Conservation (phyloP, 306 rosid species). For the Erythrophleum fordii region DNA sequence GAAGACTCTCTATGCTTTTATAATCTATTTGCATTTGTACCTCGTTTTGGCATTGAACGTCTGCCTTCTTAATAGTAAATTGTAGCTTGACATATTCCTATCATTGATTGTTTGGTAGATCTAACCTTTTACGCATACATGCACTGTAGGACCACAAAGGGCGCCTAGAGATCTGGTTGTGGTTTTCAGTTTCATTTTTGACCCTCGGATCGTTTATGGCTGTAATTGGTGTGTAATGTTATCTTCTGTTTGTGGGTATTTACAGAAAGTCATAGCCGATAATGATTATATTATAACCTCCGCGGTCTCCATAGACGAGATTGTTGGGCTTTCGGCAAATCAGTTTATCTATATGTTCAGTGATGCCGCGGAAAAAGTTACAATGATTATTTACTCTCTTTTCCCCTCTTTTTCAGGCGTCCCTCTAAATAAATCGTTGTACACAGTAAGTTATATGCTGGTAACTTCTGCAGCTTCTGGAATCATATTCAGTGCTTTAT, state of each 20-base stretch:
- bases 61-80: background rate
- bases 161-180: slow-evolving; percentile 65
- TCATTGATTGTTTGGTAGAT: slow-evolving; percentile 3
- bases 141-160: slow-evolving; percentile 73
- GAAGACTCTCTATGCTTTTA: too few species aligned
- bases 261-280: too few species aligned
- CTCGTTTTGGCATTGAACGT: slow-evolving; percentile 11
- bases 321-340: slow-evolving; percentile 25
- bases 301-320: too few species aligned
- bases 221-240: slow-evolving; percentile 50
- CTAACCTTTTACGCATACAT: slow-evolving; percentile 35
- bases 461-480: slow-evolving; percentile 81
- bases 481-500: slow-evolving; percentile 69
- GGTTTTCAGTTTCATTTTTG: slow-evolving; percentile 57
- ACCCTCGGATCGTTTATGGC: slow-evolving; percentile 64
- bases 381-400: background rate
- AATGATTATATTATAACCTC: too few species aligned
- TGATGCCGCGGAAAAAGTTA: slow-evolving; percentile 23
- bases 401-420: slow-evolving; percentile 71
- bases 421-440: slow-evolving; percentile 80
- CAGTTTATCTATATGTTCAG: slow-evolving; percentile 2
- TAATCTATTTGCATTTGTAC: too few species aligned
- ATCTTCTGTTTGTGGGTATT: slow-evolving; percentile 24
- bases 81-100: slow-evolving; percentile 9
- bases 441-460: slow-evolving; percentile 87